Conservation (phyloP, 441 rosid genomes). For the Bruguiera hainesii region DNA sequence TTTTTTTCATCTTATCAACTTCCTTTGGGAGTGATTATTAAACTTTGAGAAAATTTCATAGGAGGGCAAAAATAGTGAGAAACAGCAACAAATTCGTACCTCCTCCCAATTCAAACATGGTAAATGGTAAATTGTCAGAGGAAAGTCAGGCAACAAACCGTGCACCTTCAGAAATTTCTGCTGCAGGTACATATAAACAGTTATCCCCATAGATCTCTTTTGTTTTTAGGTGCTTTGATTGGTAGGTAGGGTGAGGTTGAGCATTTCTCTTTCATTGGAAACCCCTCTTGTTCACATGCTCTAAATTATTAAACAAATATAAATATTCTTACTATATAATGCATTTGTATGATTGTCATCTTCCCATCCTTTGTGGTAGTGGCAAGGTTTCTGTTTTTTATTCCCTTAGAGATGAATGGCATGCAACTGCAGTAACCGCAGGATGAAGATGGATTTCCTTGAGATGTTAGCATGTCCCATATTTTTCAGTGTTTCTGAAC, state of each 20-base stretch:
- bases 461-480: neutral
- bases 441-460: neutral
- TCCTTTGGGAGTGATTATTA: conserved; percentile 4
- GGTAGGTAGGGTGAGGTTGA: neutral
- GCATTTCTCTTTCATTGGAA: neutral
- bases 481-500: neutral
- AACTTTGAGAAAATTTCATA: conserved; percentile 24
- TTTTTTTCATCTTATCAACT: neutral
- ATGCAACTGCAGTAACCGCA: neutral
- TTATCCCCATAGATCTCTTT: conserved; percentile 5
- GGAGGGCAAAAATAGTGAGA: conserved; percentile 65
- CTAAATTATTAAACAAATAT: neutral
- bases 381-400: neutral
- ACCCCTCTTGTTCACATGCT: neutral
- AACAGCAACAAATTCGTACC: conserved; percentile 33
- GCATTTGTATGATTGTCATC: neutral
- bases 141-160: conserved; percentile 35
- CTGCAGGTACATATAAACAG: conserved; percentile 36
- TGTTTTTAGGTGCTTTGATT: conserved; percentile 14
- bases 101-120: conserved; percentile 22
- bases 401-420: conserved; percentile 5
- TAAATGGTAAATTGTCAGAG: conserved; percentile 33
- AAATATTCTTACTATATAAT: too few relatives aligned
- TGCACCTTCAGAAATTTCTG: conserved; percentile 26
- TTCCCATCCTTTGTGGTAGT: neutral